phyloP scores from a whole-genome alignment of 1,139 yeast species.

The Hanseniaspora uvarum region DNA sequence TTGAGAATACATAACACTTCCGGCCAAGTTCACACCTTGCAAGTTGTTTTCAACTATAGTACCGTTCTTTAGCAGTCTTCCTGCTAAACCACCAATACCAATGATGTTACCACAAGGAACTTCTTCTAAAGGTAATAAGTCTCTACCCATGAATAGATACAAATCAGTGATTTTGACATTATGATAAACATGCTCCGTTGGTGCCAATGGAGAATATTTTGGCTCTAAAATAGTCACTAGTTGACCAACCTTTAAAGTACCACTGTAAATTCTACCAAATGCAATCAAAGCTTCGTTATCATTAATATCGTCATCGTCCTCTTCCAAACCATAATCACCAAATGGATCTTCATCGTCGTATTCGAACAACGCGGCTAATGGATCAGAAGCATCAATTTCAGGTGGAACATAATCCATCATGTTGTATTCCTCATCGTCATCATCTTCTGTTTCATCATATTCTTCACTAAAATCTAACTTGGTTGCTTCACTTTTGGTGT shows the following conservation, averaged over 20 bases:
- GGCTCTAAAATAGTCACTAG: conserved; percentile 72
- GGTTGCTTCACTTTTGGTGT: neutral
- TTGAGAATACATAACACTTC: conserved; percentile 54
- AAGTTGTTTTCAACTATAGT: conserved; percentile 49
- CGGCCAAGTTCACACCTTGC: conserved; percentile 59
- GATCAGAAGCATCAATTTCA: conserved; percentile 30
- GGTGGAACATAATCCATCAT: conserved; percentile 26
- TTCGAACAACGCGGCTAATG: conserved; percentile 30
- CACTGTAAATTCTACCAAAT: conserved; percentile 81
- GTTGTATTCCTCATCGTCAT: conserved; percentile 18
- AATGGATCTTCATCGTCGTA: conserved; percentile 31
- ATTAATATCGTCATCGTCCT: conserved; percentile 40
- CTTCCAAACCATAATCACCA: conserved; percentile 33
- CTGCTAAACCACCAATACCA: conserved; percentile 86
- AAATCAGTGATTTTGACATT: conserved; percentile 52
- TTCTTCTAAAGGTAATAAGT: conserved; percentile 58
- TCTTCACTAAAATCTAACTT: conserved; percentile 19
- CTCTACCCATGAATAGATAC: conserved; percentile 86
- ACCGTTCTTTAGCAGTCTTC: conserved; percentile 73
- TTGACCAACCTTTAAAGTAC: conserved; percentile 67
- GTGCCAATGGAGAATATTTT: conserved; percentile 63
- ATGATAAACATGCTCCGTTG: conserved; percentile 46
- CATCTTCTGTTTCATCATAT: conserved; percentile 20
- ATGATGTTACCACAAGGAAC: conserved; percentile 95
- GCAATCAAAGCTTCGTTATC: conserved; percentile 63